Evolutionary conservation across 441 rosid species (phyloP).

Genomic region (Flueggea neowawraea): DNA sequence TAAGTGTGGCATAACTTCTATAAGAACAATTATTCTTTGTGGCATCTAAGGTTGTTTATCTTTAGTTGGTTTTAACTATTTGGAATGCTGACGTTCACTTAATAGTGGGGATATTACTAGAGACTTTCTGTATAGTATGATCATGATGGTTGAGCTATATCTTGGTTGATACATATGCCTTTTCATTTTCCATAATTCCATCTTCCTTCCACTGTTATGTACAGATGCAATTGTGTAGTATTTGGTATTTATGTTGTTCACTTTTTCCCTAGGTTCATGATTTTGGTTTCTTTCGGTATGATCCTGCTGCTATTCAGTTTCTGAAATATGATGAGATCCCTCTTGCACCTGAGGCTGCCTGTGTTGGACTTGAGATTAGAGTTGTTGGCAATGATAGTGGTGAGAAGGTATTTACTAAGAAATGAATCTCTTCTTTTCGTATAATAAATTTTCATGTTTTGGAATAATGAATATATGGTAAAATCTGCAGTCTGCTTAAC

Average conservation of each 20-base stretch:
- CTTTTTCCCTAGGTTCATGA: slow-evolving; percentile 79
- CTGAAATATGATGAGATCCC: slow-evolving; percentile 89
- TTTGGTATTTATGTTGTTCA: slow-evolving; percentile 1
- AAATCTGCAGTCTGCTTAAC: not conserved
- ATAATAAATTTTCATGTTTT: too few species aligned
- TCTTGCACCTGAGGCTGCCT: too few species aligned
- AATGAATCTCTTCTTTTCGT: not conserved
- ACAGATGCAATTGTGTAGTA: not conserved
- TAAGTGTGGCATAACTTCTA: too few species aligned
- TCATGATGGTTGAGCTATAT: not conserved
- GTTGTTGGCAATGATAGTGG: slow-evolving; percentile 99
- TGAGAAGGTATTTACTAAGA: slow-evolving; percentile 68
- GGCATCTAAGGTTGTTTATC: too few species aligned
- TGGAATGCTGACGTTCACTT: too few species aligned
- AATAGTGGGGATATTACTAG: not conserved
- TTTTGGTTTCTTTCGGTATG: slow-evolving; percentile 95
- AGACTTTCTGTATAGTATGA: not conserved
- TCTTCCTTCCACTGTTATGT: not conserved
- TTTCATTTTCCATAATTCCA: not conserved
- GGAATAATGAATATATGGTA: not conserved
- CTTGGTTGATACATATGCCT: not conserved
- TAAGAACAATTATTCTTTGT: too few species aligned
- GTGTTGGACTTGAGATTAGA: slow-evolving; percentile 97
- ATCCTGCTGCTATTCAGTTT: slow-evolving; percentile 79
- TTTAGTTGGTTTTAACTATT: too few species aligned